Evolutionary conservation across 208 protist species (phyloP).

Genomic region (Polymyxa betae): DNA sequence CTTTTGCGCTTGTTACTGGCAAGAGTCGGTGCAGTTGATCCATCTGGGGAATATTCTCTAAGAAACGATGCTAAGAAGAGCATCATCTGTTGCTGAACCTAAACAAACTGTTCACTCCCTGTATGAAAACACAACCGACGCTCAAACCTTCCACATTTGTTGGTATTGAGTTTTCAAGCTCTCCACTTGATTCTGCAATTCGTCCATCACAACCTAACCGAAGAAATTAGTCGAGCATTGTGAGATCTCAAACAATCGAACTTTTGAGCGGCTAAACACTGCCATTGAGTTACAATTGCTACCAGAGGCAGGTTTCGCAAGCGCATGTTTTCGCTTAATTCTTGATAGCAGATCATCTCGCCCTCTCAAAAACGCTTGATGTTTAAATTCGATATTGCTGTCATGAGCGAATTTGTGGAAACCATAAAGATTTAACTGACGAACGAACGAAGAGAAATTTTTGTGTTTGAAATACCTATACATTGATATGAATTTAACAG

Average conservation of each 20-base stretch:
- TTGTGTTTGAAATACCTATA: slow-evolving; percentile 52
- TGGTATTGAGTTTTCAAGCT: slow-evolving; percentile 20
- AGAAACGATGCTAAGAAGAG: slow-evolving; percentile 35
- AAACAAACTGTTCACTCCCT: background rate
- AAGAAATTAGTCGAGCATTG: background rate
- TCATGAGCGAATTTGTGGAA: slow-evolving; percentile 52
- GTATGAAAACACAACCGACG: background rate
- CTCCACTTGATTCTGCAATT: slow-evolving; percentile 27
- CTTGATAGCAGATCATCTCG: slow-evolving; percentile 15
- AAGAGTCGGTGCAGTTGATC: background rate
- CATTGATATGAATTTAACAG: too few relatives aligned
- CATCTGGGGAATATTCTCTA: background rate
- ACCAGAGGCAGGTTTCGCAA: background rate
- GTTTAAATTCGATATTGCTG: slow-evolving; percentile 43
- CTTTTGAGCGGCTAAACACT: background rate
- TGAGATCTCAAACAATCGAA: background rate
- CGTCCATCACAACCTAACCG: background rate
- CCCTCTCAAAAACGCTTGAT: slow-evolving; percentile 13
- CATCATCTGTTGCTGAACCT: slow-evolving; percentile 54
- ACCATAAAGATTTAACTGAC: slow-evolving; percentile 48
- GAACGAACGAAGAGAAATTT: slow-evolving; percentile 49
- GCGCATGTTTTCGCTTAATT: slow-evolving; percentile 29
- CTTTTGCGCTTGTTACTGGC: background rate
- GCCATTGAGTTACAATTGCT: background rate
- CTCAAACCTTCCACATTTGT: slow-evolving; percentile 34